Conservation (phyloP, 371 early-diverging fungal species). For the Apophysomyces variabilis region DNA sequence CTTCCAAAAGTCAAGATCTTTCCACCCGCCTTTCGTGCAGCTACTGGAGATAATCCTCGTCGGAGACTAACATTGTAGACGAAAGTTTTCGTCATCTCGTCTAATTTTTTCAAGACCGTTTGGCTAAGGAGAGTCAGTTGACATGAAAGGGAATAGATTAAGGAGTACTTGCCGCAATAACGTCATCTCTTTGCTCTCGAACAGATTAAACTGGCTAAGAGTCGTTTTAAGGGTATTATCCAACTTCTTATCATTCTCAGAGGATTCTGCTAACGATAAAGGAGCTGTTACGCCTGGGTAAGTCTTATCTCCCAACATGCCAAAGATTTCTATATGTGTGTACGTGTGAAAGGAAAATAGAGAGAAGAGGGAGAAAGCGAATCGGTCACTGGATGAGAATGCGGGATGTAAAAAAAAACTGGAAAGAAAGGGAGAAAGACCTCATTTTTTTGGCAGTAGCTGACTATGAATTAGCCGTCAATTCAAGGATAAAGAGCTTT, state of each 20-base stretch:
- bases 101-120: conserved; percentile 82
- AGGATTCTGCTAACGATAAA: background rate
- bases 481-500: too few species aligned
- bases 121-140: too few species aligned
- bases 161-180: background rate
- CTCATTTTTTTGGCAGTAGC: too few species aligned
- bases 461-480: too few species aligned
- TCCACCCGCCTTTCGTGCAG: conserved; percentile 91
- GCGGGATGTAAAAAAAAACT: too few species aligned
- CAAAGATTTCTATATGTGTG: background rate
- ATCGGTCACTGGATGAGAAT: background rate
- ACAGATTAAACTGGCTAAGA: background rate
- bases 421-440: too few species aligned
- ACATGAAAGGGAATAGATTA: too few species aligned
- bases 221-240: background rate
- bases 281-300: background rate
- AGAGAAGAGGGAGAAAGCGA: background rate
- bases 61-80: conserved; percentile 73
- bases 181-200: background rate
- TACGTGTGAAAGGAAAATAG: background rate
- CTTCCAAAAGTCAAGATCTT: conserved; percentile 99
- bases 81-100: conserved; percentile 88
- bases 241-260: background rate
- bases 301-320: background rate
- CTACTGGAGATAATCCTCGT: conserved; percentile 76